phyloP scores from a whole-genome alignment of 2,329 filamentous ascomycete species.

The Malbranchea zuffiana region DNA sequence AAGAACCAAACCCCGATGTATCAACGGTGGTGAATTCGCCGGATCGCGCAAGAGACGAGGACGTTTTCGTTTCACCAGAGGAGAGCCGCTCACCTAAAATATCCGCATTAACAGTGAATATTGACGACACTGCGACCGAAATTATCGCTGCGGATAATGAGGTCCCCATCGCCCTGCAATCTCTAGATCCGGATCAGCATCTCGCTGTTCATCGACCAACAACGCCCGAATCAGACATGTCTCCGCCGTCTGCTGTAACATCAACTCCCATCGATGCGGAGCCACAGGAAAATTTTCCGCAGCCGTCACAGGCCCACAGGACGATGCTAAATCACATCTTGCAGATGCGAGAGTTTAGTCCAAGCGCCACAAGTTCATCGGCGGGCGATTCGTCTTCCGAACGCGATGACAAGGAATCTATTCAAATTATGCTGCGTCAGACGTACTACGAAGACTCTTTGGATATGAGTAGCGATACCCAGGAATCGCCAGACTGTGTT shows the following conservation, averaged over 20 bases:
- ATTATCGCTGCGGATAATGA: neutral
- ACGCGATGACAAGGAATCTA: constrained; percentile 35
- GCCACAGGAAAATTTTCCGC: constrained; percentile 49
- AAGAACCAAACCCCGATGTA: too few species aligned
- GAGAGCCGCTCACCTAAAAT: constrained; percentile 14
- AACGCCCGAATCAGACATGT: constrained; percentile 32
- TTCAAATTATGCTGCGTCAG: constrained; percentile 44
- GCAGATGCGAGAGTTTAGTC: constrained; percentile 38
- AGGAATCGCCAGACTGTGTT: constrained; percentile 15
- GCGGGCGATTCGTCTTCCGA: constrained; percentile 1
- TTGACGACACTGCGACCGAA: neutral
- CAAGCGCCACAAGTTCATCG: constrained; percentile 27
- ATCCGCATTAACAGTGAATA: neutral
- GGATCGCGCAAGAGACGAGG: constrained; percentile 9
- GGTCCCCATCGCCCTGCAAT: neutral
- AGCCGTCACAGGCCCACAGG: constrained; percentile 24
- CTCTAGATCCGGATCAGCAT: neutral
- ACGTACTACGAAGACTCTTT: constrained; percentile 33
- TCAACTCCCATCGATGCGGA: constrained; percentile 56
- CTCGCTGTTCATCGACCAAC: constrained; percentile 3
- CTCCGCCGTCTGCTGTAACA: constrained; percentile 50
- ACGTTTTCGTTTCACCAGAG: constrained; percentile 14
- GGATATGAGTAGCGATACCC: constrained; percentile 22
- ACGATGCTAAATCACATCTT: constrained; percentile 41
- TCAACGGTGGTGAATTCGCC: neutral